Evolutionary conservation across 2,329 filamentous ascomycete genomes (phyloP).

Genomic region (Periconia macrospinosa): DNA sequence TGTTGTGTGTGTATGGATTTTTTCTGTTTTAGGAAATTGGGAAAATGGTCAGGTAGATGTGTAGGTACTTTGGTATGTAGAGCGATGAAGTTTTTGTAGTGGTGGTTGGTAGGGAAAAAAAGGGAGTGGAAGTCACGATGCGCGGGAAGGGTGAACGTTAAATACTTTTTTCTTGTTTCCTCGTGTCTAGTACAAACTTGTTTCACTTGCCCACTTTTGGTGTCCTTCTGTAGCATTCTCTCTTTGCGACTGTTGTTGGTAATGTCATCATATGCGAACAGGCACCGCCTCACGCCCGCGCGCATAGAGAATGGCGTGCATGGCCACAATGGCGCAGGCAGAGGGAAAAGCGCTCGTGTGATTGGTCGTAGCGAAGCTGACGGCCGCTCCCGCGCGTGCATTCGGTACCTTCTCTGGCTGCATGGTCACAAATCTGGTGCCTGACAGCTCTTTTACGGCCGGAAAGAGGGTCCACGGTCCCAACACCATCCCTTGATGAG

Average conservation of each 20-base stretch:
- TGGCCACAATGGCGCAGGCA: slow-evolving; percentile 8
- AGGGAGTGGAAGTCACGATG: neutral
- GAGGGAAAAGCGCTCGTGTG: neutral
- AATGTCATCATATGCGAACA: neutral
- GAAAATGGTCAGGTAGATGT: neutral
- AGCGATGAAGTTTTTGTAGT: neutral
- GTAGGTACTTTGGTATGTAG: neutral
- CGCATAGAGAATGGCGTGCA: neutral
- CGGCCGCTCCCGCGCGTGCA: slow-evolving; percentile 5
- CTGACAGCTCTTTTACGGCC: slow-evolving; percentile 4
- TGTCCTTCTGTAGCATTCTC: neutral
- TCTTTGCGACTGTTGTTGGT: neutral
- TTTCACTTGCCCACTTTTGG: slow-evolving; percentile 3
- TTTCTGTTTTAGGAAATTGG: neutral
- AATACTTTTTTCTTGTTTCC: neutral
- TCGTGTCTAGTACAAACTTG: neutral
- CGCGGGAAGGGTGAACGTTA: neutral
- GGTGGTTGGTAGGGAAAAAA: neutral
- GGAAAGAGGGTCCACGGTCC: neutral
- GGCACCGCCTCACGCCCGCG: neutral
- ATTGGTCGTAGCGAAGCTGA: neutral
- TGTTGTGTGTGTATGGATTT: neutral
- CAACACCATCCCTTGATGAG: slow-evolving; percentile 1
- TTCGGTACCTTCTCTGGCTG: neutral
- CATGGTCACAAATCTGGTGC: slow-evolving; percentile 2